Conservation (phyloP, 768 basidiomycete genomes). For the Tricholoma matsutake region DNA sequence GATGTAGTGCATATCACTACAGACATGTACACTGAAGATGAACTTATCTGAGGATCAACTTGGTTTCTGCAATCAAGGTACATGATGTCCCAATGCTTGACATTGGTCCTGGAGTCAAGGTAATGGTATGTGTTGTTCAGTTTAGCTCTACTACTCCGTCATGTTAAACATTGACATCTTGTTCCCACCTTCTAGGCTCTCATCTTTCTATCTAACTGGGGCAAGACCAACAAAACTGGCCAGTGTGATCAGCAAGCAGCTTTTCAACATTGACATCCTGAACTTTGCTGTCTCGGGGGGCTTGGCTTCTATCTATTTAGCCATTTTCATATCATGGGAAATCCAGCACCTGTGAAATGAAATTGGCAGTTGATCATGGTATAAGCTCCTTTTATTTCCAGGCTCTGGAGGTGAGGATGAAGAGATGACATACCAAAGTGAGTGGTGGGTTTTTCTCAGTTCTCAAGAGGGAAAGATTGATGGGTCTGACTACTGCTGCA, state of each 20-base stretch:
- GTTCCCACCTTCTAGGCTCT: conserved; percentile 21
- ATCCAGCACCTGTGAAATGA: conserved; percentile 16
- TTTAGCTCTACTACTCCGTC: not conserved
- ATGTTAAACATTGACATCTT: not conserved
- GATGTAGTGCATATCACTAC: conserved; percentile 24
- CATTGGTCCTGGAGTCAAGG: conserved; percentile 13
- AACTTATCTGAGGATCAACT: conserved; percentile 19
- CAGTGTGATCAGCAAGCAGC: conserved; percentile 29
- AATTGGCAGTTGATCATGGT: conserved; percentile 29
- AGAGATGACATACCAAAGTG: conserved; percentile 30
- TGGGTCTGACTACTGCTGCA: conserved; percentile 7
- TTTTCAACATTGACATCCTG: conserved; percentile 24
- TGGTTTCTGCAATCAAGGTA: conserved; percentile 16
- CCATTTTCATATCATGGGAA: conserved; percentile 26
- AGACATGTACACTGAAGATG: not conserved
- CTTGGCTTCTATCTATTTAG: conserved; percentile 26
- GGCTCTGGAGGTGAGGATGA: conserved; percentile 1
- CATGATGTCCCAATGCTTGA: conserved; percentile 17
- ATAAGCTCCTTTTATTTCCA: conserved; percentile 19
- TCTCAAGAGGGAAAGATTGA: not conserved
- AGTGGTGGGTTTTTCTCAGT: conserved; percentile 10
- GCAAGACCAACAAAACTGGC: conserved; percentile 30
- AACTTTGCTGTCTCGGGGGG: conserved; percentile 6
- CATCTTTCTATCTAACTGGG: conserved; percentile 23
- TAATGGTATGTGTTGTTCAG: conserved; percentile 12